A percentile compares a stretch with the other conserved stretches of the same genome.
phyloP scores from a whole-genome alignment of 257 asterid species.

The Nicotiana sylvestris region DNA sequence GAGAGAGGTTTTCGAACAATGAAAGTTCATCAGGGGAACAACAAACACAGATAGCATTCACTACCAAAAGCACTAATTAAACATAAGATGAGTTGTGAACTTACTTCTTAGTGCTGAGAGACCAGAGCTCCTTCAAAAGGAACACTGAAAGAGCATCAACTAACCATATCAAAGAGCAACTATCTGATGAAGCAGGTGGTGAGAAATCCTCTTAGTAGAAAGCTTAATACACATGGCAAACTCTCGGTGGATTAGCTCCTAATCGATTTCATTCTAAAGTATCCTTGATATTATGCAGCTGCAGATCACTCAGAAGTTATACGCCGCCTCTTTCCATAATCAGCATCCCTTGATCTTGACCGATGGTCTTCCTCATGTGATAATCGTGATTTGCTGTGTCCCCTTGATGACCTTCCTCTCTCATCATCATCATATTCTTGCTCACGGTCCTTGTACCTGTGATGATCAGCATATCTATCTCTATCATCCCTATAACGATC shows the following conservation, averaged over 20 bases:
- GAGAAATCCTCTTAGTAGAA: constrained; percentile 26
- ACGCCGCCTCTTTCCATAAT: constrained; percentile 68
- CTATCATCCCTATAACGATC: constrained; percentile 51
- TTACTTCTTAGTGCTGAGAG: constrained; percentile 29
- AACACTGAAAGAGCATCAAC: constrained; percentile 11
- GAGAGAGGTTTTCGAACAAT: background rate
- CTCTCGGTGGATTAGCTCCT: constrained; percentile 25
- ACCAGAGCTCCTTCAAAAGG: constrained; percentile 28
- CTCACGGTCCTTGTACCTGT: constrained; percentile 52
- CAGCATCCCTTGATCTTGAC: constrained; percentile 76
- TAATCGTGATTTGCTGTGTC: constrained; percentile 50
- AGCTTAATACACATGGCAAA: constrained; percentile 25
- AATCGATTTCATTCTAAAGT: constrained; percentile 18
- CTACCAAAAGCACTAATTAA: background rate
- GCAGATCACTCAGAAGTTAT: constrained; percentile 49
- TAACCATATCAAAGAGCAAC: constrained; percentile 19
- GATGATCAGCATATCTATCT: constrained; percentile 56
- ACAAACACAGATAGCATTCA: background rate
- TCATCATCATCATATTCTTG: constrained; percentile 61
- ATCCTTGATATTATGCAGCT: constrained; percentile 12
- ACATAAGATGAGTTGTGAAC: constrained; percentile 35
- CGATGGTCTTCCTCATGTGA: constrained; percentile 61
- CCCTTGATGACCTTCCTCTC: constrained; percentile 67
- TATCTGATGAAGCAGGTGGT: constrained; percentile 18
- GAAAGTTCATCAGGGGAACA: background rate